Evolutionary conservation across 2,329 filamentous ascomycete genomes (phyloP), one percentile per base, ranked within the genome.

Genomic region (Colletotrichum incanum): DNA sequence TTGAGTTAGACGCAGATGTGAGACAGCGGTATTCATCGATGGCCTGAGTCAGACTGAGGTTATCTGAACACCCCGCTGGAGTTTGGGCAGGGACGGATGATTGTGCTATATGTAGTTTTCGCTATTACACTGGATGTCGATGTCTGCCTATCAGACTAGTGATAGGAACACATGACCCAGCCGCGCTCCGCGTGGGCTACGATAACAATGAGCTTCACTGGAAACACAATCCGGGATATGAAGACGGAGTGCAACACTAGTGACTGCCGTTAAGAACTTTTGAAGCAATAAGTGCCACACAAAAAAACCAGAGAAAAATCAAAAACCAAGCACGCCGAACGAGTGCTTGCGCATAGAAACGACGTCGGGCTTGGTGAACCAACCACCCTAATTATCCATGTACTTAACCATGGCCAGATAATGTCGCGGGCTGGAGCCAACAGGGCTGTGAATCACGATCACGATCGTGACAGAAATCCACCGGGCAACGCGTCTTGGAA

Each of bases 401-500:
- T 37, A 37, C 45, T 26, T 39, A 39, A 41, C n/a, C 16, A 11
- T 28, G 28, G 8, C 16, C 31, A 18, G 60, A 52, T 62, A 41
- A 62, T n/a, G 34, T 49, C 12, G 47, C 45, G 31, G 45, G 60
- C 47, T 52, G 28, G 60, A 26, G 5, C n/a, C 23, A 3, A 28
- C 60, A 39, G 60, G 31, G 59, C 34, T 41, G n/a, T 2, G 43
- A 28, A 23, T 37, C 52, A 55, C 28, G 31, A 50, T 62, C 45
- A 62, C 31, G 60, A 62, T 26, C 18, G 31, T 28, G n/a, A 16
- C n/a, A 26, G 54, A 26, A 31, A 49, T 52, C 60, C 60, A 62
- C 60, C 45, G 31, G 60, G 60, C 60, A 52, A 62, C 60, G n/a
- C 45, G 56, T 28, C 41, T 20, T n/a, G 28, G 31, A 20, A 37